Conservation (phyloP, 306 rosid genomes). For the Glycine latifolia region DNA sequence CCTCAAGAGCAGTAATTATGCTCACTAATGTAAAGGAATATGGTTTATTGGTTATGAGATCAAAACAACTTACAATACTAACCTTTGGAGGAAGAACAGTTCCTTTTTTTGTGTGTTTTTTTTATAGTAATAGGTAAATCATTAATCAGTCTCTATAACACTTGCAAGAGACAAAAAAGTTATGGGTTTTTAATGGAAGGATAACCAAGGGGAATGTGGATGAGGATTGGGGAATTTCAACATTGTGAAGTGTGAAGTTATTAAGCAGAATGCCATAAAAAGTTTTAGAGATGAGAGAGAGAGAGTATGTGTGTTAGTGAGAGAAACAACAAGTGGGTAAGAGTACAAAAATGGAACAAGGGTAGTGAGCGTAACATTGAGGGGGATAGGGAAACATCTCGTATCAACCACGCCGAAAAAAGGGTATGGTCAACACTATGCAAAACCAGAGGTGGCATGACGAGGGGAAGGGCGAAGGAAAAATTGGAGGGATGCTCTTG, state of each 20-base stretch:
- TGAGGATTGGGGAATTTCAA: conserved; percentile 21
- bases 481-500: no score
- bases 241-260: conserved; percentile 4
- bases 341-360: no score
- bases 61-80: conserved; percentile 1
- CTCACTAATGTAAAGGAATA: conserved; percentile 79
- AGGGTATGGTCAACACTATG: no score
- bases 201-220: conserved; percentile 23
- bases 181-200: conserved; percentile 25
- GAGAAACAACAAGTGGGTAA: no score
- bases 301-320: no score
- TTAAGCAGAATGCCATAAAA: conserved; percentile 24
- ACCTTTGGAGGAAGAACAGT: conserved; percentile 12
- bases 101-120: conserved; percentile 19
- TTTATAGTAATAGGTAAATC: conserved; percentile 20
- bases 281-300: no score
- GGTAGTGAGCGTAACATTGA: no score
- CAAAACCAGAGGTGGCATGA: no score
- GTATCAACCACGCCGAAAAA: no score
- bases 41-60: not conserved
- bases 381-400: no score
- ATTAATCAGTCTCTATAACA: conserved; percentile 4
- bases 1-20: conserved; percentile 81
- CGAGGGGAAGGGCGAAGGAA: no score
- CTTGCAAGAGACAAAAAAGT: conserved; percentile 8